Evolutionary conservation across 2,329 filamentous ascomycete species (phyloP), one percentile per base, ranked within the genome.

Genomic region (Microsporum canis): DNA sequence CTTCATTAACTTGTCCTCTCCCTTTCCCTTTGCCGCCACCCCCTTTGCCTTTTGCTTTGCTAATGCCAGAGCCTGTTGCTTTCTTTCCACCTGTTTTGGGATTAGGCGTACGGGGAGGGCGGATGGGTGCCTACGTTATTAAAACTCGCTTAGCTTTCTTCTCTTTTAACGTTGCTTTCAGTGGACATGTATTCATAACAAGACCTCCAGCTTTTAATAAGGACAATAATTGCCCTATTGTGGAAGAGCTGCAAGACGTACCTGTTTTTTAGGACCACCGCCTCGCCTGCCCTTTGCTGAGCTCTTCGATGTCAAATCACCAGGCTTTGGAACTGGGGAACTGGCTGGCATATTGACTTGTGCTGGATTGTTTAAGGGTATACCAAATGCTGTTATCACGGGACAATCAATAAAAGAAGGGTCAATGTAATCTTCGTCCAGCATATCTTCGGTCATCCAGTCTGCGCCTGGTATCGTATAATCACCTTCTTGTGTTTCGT

Each of bases 41-140:
- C 4, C 58, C 47, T 53, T 51, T 61, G 12, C 43, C 56, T 57
- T 51, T 59, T 17, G 51, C 59, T 34, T 34, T 43, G 12, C 43
- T 51, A 5, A 43, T 12, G 2, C 55, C 34, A 7, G 55, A 5
- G 17, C 55, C 39, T 23, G 36, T 33, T 43, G n/a, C 53, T 36
- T 51, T 41, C 36, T 41, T 57, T 57, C 17, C 34, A 7, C 17
- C 36, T 29, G 39, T 29, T 41, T 43, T 57, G n/a, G 39, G 34
- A 29, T 57, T 57, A 10, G 39, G 3, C 6, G 36, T 14, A 29
- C 36, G 8, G 27, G 23, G 23, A 29, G 39, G 34, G 31, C 33
- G 51, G 12, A 12, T 3, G 4, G 33, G 4, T 55, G 51, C 5
- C 51, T 55, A 36, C 3, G 14, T 41, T 49, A 29, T 27, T 10